A percentile compares a stretch with the other conserved stretches of the same genome.
Conservation (phyloP, 2,329 filamentous ascomycete species). For the Fusarium nanum region DNA sequence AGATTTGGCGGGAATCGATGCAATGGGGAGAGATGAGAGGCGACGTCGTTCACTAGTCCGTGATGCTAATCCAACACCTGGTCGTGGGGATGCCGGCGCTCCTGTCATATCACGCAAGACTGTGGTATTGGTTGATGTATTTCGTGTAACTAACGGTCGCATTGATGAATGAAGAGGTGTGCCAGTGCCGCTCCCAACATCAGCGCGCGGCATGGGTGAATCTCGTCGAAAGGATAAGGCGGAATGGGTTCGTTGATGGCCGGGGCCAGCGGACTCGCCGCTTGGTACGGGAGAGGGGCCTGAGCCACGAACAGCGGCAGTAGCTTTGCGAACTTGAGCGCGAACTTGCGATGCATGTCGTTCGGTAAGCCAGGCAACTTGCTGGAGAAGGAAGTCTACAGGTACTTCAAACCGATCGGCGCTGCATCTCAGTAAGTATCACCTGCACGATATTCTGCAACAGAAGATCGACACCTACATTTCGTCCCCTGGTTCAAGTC, state of each 20-base stretch:
- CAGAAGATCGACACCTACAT: conserved; percentile 66
- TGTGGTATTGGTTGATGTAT: conserved; percentile 60
- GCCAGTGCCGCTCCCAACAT: conserved; percentile 56
- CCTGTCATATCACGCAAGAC: conserved; percentile 52
- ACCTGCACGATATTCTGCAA: conserved; percentile 15
- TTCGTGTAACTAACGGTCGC: conserved; percentile 61
- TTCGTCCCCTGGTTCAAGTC: conserved; percentile 71
- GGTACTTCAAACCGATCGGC: conserved; percentile 85
- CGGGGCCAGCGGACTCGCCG: conserved; percentile 55
- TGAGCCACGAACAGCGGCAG: conserved; percentile 67
- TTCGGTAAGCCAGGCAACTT: conserved; percentile 94
- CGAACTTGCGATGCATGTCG: conserved; percentile 89
- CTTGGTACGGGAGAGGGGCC: conserved; percentile 68
- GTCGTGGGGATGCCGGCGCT: conserved; percentile 49
- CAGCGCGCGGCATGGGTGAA: conserved; percentile 63
- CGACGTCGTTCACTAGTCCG: conserved; percentile 52
- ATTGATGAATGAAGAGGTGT: conserved; percentile 58
- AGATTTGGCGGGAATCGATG: conserved; percentile 43
- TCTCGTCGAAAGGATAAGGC: conserved; percentile 69
- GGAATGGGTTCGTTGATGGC: conserved; percentile 61
- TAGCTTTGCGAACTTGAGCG: conserved; percentile 86
- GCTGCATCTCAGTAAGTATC: conserved; percentile 55
- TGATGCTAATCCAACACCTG: conserved; percentile 32
- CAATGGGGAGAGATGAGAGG: conserved; percentile 60
- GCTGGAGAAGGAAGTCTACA: conserved; percentile 88